Base-by-base conservation (phyloP, 257 asterid genomes). In the Petunia secreta region DNA sequence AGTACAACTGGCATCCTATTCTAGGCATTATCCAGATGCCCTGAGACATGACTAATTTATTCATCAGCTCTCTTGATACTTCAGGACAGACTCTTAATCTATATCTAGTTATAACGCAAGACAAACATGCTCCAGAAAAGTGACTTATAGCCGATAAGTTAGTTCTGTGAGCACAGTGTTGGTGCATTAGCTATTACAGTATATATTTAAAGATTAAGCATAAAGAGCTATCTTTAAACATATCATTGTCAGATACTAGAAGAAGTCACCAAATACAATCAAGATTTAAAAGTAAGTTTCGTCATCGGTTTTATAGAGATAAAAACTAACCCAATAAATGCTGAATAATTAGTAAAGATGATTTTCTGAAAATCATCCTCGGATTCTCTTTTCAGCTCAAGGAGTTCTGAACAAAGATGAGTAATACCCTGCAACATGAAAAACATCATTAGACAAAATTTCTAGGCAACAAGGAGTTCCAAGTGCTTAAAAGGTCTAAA, bases 401-500 rank as follows among this genome's bases (percentile, higher is more conserved):
- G 86, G 79, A 94, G 90, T 85, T 94, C 96, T 58, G 94, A 90
- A 80, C 98, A 94, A 8, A 94, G 90, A 82, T 94, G 92, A 79
- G 85, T 90, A 80, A 94, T 87, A 11, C 98, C 98, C 98, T 92
- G 60, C 41, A 71, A 13, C 59, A 13, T 82, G 36, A 71, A 6
- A 65, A 6, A 65, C 13, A 80, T 11, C 53, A 65, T 68, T 55
- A 76, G 4, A 16, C 25, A 10, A 59, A 79, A n/a, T 5, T 39
- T 55, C 4, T 6, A 2, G 40, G 48, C 76, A 48, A 14, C 1
- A 4, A 57, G 67, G 4, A 40, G 52, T n/a, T 1, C 2, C 46
- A 55, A 34, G 54, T 11, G 11, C 77, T 25, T 25, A 25, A 25
- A 25, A 25, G 25, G 25, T 25, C 25, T 25, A 25, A 25, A 25